Percentiles rank a stretch among this genome's conserved stretches.
These are phyloP conservation scores for Glebionis coronaria DNA, from an alignment of 129 eudicot species.

Conservation along the genomic window DNA sequence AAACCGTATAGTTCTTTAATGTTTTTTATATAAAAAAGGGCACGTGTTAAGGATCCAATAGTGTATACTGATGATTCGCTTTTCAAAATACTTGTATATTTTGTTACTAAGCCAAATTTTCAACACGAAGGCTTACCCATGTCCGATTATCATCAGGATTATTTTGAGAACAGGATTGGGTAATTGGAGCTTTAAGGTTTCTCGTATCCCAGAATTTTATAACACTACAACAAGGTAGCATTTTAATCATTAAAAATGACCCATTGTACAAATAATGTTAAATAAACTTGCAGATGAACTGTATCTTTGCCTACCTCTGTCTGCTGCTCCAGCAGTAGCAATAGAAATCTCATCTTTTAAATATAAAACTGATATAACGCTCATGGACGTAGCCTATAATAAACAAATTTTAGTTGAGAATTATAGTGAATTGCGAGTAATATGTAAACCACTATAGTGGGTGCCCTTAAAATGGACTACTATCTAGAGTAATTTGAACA, in stretches of 20 bases:
- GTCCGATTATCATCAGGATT: conserved; percentile 23
- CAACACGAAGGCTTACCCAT: conserved; percentile 25
- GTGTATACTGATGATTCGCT: conserved; percentile 3
- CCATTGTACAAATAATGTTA: background rate
- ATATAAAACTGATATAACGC: conserved; percentile 80
- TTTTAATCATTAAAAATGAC: background rate
- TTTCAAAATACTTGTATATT: background rate
- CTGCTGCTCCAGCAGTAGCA: conserved; percentile 96
- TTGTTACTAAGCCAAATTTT: background rate
- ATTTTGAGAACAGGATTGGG: conserved; percentile 48
- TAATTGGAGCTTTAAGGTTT: conserved; percentile 50
- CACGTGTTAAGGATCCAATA: background rate
- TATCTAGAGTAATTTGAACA: no score
- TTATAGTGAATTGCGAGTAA: background rate
- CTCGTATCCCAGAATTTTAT: conserved; percentile 91
- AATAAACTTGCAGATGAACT: background rate
- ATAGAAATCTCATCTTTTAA: conserved; percentile 78
- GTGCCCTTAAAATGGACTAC: no score
- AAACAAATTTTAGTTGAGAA: conserved; percentile 1
- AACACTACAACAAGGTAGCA: conserved; percentile 40
- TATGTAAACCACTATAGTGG: no score
- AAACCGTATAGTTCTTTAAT: no score
- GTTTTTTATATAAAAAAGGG: no score
- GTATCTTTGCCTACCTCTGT: conserved; percentile 56
- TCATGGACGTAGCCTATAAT: conserved; percentile 71